Evolutionary conservation across 306 rosid genomes (phyloP), one percentile per base, ranked within the genome.

Genomic region (Rosa rugosa): DNA sequence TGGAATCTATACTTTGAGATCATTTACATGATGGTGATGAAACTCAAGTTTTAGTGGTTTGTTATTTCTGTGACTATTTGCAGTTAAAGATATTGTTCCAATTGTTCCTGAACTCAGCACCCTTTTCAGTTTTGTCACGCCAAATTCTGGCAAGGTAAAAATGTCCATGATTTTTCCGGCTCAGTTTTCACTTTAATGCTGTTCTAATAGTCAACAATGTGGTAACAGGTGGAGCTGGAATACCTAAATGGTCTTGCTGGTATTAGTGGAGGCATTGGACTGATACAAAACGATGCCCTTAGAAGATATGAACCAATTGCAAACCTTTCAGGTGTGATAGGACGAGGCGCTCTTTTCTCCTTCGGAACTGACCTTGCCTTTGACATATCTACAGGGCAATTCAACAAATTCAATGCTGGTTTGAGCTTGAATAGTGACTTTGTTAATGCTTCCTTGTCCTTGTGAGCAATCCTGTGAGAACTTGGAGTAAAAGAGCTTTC

Each of bases 41-140:
- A 20, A 49, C 64, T 44, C 65, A 53, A 56, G 69, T 63, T 81
- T 81, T 17, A 68, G 27, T 51, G 76, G 56, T 73, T 51, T 64
- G 54, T 80, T 46, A 71, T 81, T 85, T 77, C 71, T 67, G 5
- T 73, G 71, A 80, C 49, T 57, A 22, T 10, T 70, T 75, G 53
- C 92, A 91, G 97, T 86, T 53, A 75, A 81, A 34, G 89, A 84
- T 57, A 62, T 88, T 75, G 78, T 80, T 71, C 97, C 97, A 51
- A 62, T 86, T 72, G 78, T 80, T 68, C 97, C 97, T 31, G 94
- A 92, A 86, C 80, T 88, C 54, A 84, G 85, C 73, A 80, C 87
- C 76, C 72, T 80, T 38, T 74, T 83, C 85, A 78, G 84, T 49
- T 84, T 87, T 62, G 59, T n/a, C 22, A 6, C 81, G 56, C 94